Evolutionary conservation across 805 yeast genomes (phyloP).

Genomic region (Pichia cephalocereana): DNA sequence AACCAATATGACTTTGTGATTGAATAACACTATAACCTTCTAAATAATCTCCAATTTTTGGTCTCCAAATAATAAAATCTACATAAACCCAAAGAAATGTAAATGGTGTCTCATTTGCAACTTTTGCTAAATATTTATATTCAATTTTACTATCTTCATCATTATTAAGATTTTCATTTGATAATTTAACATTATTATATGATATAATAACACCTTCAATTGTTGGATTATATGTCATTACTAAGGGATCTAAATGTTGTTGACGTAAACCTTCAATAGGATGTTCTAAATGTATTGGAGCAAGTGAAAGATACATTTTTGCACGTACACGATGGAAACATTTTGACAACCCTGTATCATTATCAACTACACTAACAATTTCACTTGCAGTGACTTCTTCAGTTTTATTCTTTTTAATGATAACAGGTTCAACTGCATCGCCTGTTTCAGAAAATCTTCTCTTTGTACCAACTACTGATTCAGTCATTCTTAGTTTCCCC

Average conservation of each 20-base stretch:
- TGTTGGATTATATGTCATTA: slow-evolving; percentile 69
- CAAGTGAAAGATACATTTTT: slow-evolving; percentile 71
- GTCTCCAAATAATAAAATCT: slow-evolving; percentile 82
- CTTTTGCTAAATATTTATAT: slow-evolving; percentile 45
- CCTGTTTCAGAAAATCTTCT: not conserved
- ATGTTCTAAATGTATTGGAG: slow-evolving; percentile 64
- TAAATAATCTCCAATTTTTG: slow-evolving; percentile 74
- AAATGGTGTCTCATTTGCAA: slow-evolving; percentile 78
- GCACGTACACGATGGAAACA: slow-evolving; percentile 59
- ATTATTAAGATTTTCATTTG: slow-evolving; percentile 30
- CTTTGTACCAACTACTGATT: not conserved
- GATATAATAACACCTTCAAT: slow-evolving; percentile 81
- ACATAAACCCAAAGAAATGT: slow-evolving; percentile 80
- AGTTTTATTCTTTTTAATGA: not conserved
- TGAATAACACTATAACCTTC: slow-evolving; percentile 90
- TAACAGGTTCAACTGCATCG: not conserved
- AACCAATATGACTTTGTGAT: slow-evolving; percentile 90
- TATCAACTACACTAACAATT: slow-evolving; percentile 14
- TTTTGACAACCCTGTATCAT: slow-evolving; percentile 41
- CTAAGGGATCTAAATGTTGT: slow-evolving; percentile 84
- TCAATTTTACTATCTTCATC: slow-evolving; percentile 32
- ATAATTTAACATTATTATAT: slow-evolving; percentile 54
- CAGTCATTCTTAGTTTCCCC: not conserved
- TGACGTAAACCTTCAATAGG: slow-evolving; percentile 74
- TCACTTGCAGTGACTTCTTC: not conserved